Base-by-base conservation (phyloP, 2,329 filamentous ascomycete genomes). In the Diaporthe sp. region DNA sequence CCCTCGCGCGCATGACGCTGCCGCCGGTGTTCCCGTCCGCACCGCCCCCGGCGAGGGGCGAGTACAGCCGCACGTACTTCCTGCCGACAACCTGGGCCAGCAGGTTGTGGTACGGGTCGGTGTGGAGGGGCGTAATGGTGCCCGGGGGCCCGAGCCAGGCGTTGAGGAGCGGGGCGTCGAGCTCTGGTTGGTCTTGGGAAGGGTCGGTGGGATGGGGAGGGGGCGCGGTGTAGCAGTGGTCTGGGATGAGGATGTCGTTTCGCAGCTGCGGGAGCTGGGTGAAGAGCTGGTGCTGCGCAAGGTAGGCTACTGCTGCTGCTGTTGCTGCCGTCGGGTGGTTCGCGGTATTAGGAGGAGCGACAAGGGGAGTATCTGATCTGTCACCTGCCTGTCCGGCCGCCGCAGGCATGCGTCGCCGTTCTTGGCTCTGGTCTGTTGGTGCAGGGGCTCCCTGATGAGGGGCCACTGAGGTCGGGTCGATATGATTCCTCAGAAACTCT, bases 61-160 rank as follows among this genome's bases (percentile, higher is more conserved):
- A 88, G 82, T 98, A 98, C 2, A 98, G 87, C 1, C 97, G 90
- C n/a, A 98, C 86, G 83, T 98, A 98, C 84, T 99, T 99, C 75
- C 90, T 88, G 0, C 97, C 97, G 0, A 98, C 94, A 0, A 97
- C 94, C 83, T 98, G 97, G 34, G 93, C 93, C 6, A 98, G 90
- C 65, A 98, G 91, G 81, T 98, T 98, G 82, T 98, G 95, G 83
- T 98, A 97, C 1, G 94, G 95, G 81, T 98, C 97, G 2, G 95
- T 97, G 83, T 99, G 97, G 0, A 98, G 87, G 1, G 97, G 97
- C 0, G 95, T 98, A 78, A 98, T 96, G 0, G 97, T 98, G 68
- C 92, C 92, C 0, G 92, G 87, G 0, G 97, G 97, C 0, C 97
- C 97, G 78, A 98, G 93, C 97, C 97, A 99, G 10, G 95, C 95